Evolutionary conservation across 2,329 filamentous ascomycete genomes (phyloP).

Genomic region (Alternaria ventricosa): DNA sequence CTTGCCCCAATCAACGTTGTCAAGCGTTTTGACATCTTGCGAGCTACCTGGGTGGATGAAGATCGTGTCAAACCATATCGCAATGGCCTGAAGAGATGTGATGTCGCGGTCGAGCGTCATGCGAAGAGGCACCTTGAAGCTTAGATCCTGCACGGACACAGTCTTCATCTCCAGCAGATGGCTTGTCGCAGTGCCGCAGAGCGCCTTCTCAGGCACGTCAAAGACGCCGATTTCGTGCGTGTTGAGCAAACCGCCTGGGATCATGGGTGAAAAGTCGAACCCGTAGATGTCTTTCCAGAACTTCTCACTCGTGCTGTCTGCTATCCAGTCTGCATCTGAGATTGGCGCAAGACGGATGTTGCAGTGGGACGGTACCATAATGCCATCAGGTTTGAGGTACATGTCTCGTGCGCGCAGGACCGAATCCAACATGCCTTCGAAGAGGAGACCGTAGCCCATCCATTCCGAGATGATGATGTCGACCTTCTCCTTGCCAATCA

Average conservation of each 20-base stretch:
- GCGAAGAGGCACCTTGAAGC: slow-evolving; percentile 74
- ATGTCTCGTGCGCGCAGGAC: slow-evolving; percentile 87
- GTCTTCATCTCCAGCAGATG: slow-evolving; percentile 78
- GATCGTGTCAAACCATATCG: slow-evolving; percentile 94
- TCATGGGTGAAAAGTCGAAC: slow-evolving; percentile 93
- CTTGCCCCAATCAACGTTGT: slow-evolving; percentile 68
- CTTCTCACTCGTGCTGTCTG: slow-evolving; percentile 69
- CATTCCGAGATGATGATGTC: slow-evolving; percentile 97
- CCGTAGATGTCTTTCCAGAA: slow-evolving; percentile 96
- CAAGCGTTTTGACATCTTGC: slow-evolving; percentile 48
- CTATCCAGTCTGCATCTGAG: slow-evolving; percentile 76
- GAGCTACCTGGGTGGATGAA: slow-evolving; percentile 67
- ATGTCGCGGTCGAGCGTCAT: slow-evolving; percentile 67
- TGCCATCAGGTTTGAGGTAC: slow-evolving; percentile 79
- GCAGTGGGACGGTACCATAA: slow-evolving; percentile 86
- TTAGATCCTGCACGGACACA: slow-evolving; percentile 73
- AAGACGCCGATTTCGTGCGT: slow-evolving; percentile 50
- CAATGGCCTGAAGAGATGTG: slow-evolving; percentile 80
- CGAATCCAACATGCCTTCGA: slow-evolving; percentile 95
- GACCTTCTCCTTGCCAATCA: slow-evolving; percentile 62
- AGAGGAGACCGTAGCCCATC: slow-evolving; percentile 96
- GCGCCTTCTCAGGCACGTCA: slow-evolving; percentile 36
- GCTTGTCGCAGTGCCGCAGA: slow-evolving; percentile 67
- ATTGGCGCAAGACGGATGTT: slow-evolving; percentile 84
- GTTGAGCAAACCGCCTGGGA: slow-evolving; percentile 80